phyloP scores from a whole-genome alignment of 2,329 filamentous ascomycete species.

The Phyllosticta citriasiana region DNA sequence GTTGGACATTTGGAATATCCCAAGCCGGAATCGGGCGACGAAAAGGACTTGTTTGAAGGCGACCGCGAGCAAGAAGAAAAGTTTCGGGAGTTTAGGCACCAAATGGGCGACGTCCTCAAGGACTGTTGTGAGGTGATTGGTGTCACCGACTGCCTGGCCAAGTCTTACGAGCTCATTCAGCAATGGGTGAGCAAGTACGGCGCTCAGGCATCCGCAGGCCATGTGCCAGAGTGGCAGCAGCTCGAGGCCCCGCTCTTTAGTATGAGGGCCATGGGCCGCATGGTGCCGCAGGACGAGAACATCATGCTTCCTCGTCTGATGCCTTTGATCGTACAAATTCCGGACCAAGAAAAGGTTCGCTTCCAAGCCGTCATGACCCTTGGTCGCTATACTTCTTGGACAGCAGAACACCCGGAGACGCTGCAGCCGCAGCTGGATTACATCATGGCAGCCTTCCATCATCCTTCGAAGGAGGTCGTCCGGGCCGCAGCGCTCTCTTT shows the following conservation, averaged over 20 bases:
- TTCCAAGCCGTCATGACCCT: conserved; percentile 98
- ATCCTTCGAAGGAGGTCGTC: conserved; percentile 80
- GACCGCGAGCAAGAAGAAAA: conserved; percentile 94
- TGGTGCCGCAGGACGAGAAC: conserved; percentile 84
- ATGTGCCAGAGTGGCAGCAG: conserved; percentile 91
- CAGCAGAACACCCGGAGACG: conserved; percentile 83
- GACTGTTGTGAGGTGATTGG: conserved; percentile 96
- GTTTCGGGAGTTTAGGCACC: conserved; percentile 90
- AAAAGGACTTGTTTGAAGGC: conserved; percentile 83
- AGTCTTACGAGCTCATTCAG: conserved; percentile 79
- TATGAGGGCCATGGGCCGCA: conserved; percentile 89
- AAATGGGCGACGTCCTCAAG: conserved; percentile 96
- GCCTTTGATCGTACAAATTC: conserved; percentile 86
- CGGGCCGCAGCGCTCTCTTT: conserved; percentile 87
- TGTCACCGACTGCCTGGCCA: conserved; percentile 79
- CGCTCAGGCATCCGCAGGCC: conserved; percentile 58
- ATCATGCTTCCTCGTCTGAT: conserved; percentile 86
- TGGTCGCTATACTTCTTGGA: conserved; percentile 96
- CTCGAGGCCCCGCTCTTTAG: conserved; percentile 91
- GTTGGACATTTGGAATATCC: conserved; percentile 86
- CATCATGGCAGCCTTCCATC: conserved; percentile 86
- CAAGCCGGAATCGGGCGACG: conserved; percentile 59
- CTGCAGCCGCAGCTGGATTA: conserved; percentile 89
- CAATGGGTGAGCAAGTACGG: conserved; percentile 80
- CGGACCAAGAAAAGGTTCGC: conserved; percentile 91